phyloP scores from a whole-genome alignment of 768 basidiomycete genomes.

The Exidia glandulosa region DNA sequence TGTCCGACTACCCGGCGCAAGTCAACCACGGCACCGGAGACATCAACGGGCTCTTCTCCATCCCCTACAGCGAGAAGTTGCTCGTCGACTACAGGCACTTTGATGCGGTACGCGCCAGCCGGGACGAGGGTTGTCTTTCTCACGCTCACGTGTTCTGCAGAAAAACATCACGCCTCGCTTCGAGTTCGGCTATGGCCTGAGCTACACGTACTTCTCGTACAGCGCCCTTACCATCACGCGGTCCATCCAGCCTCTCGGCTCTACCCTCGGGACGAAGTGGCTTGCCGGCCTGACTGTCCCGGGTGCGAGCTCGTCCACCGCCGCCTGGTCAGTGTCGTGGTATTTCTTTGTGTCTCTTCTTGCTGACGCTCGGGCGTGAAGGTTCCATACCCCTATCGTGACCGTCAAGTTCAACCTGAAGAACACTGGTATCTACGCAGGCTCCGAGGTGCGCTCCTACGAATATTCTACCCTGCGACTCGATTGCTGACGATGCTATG shows the following conservation, averaged over 20 bases:
- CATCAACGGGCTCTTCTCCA: conserved; percentile 9
- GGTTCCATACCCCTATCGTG: conserved; percentile 44
- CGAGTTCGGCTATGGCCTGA: conserved; percentile 85
- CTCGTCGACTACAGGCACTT: conserved; percentile 16
- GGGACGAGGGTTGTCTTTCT: neutral
- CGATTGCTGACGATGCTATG: neutral
- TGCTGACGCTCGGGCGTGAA: conserved; percentile 9
- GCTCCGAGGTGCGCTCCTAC: conserved; percentile 9
- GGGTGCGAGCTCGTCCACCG: conserved; percentile 33
- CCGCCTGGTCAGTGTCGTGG: conserved; percentile 30
- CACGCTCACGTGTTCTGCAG: neutral
- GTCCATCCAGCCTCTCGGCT: conserved; percentile 23
- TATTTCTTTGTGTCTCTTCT: neutral
- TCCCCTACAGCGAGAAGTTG: conserved; percentile 21
- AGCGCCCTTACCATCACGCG: conserved; percentile 37
- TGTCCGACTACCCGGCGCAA: conserved; percentile 22
- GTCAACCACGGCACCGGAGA: conserved; percentile 9
- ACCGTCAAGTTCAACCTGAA: conserved; percentile 12
- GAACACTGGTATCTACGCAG: conserved; percentile 15
- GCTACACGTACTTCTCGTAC: conserved; percentile 76
- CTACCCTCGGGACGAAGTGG: conserved; percentile 12
- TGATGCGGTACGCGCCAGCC: conserved; percentile 17
- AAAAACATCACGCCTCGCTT: conserved; percentile 31
- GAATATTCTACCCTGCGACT: neutral
- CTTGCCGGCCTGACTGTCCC: conserved; percentile 26